Evolutionary conservation across 2,329 filamentous ascomycete genomes (phyloP).

Genomic region (Gaeumannomyces sp.): DNA sequence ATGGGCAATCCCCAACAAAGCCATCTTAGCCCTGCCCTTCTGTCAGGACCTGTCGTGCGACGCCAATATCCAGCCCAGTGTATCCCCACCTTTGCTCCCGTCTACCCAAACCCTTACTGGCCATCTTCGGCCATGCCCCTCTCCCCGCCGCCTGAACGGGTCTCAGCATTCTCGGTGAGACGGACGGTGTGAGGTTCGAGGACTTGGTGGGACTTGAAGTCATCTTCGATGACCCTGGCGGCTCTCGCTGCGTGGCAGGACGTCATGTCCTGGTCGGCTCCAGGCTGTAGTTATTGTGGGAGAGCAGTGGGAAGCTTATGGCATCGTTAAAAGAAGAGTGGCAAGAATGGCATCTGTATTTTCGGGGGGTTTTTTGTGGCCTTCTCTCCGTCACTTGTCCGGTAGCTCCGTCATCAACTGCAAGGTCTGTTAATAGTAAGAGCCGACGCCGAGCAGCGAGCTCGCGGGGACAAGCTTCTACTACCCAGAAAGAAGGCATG

Average conservation of each 20-base stretch:
- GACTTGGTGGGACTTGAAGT: constrained; percentile 6
- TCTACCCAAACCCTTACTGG: neutral
- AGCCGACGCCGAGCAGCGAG: neutral
- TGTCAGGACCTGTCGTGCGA: neutral
- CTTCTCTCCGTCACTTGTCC: neutral
- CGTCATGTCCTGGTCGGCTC: neutral
- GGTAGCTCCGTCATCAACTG: neutral
- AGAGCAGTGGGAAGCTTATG: no score
- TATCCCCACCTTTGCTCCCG: neutral
- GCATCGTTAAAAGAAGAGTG: no score
- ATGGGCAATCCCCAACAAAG: neutral
- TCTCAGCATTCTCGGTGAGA: constrained; percentile 10
- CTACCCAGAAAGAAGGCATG: neutral
- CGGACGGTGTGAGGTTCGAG: constrained; percentile 6
- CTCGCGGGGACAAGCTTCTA: neutral
- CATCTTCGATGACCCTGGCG: neutral
- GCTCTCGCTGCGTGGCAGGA: neutral
- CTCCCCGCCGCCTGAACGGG: constrained; percentile 2
- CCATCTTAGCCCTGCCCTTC: neutral
- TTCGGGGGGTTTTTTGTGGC: neutral
- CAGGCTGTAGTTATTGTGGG: neutral
- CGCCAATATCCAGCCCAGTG: neutral
- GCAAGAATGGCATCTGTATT: neutral
- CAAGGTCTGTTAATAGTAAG: neutral
- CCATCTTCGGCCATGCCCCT: neutral